Base-by-base conservation (phyloP, 176 grass and related monocot species). In the Lolium multiflorum region DNA sequence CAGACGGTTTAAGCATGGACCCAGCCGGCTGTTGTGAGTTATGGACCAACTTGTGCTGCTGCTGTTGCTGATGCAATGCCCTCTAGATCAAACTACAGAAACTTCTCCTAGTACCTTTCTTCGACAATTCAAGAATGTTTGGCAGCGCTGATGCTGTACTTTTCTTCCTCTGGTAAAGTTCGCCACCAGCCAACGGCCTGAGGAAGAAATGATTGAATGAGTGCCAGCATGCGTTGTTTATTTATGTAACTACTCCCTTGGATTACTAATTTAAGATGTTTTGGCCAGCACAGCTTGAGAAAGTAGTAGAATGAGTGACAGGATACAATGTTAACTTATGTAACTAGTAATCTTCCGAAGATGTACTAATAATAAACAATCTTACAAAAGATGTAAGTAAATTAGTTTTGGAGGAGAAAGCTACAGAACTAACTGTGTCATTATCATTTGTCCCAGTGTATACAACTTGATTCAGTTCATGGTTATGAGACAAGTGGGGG, bases 391-490 rank as follows among this genome's bases (percentile, higher is more conserved):
- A 38, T 49, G 66, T 54, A 28, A 48, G 66, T 35, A 15, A 15
- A 37, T 4, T 47, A 74, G 22, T n/a, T 18, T 11, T 35, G 31
- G 43, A n/a, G n/a, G n/a, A 65, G 10, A 70, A 55, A 82, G n/a
- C 38, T 77, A 6, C 57, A 16, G 21, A 73, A 87, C 88, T 89
- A 20, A 98, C 96, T 28, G 96, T 98, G 64, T 98, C 93, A 68
- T 98, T 95, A 74, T 98, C 96, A 86, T 95, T 93, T 60, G 96
- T 98, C 87, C 96, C 96, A 66, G 96, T 95, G 64, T 98, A 98
- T 57, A 95, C 96, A 71, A 98, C 93, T 95, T 95, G 96, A 76
- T 98, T 84, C 48, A 86, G 28, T 93, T 98, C 96, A 88, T 95
- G 96, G 71, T 98, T 98, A 86, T 98, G 96, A 52, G 31, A 89